Base-by-base conservation (phyloP, 1,284 basidiomycete species). In the Malassezia psittaci region DNA sequence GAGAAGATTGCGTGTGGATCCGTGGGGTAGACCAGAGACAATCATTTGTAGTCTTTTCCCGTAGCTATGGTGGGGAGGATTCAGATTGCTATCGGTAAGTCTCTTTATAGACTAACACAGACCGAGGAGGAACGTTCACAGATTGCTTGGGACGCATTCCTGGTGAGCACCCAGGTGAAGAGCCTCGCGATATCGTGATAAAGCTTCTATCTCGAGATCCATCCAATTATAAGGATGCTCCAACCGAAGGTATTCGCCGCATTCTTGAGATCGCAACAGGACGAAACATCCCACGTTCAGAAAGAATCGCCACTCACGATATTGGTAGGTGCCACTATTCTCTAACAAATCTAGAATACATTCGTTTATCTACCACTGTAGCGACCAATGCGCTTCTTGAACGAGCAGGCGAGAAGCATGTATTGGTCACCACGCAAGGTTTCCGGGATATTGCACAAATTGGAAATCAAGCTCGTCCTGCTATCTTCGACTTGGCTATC, bases 321-420 rank as follows among this genome's bases (percentile, higher is more conserved):
- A 88, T 96, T 57, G 90, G 85, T 59, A 35, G 44, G 50, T 1
- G 11, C 5, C 2, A 5, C 12, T 34, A 44, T 42, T 3, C 24
- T 29, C 24, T 29, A 29, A 29, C 24, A 9, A 54, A 46, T 19
- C 24, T 59, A 90, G 90, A 93, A 66, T 90, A 88, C 72, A 90
- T 94, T 60, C 83, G 90, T 15, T 79, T 96, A 3, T 90, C 87
- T 0, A 96, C 93, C 0, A 98, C 93, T 0, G 90, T 96, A 2
- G 93, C 89, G 0, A 98, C 93, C 15, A 98, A 96, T 66, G 91
- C 93, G 0, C 80, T 98, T 0, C 81, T 98, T 5, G 93, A 96
- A 73, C 83, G 93, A 37, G 91, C 90, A 73, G 93, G 93, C 0
- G 84, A 88, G 67, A 83, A 84, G 62, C 89, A 94, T 59, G 93